phyloP scores from a whole-genome alignment of 208 protist genomes.

The Willaertia magna region DNA sequence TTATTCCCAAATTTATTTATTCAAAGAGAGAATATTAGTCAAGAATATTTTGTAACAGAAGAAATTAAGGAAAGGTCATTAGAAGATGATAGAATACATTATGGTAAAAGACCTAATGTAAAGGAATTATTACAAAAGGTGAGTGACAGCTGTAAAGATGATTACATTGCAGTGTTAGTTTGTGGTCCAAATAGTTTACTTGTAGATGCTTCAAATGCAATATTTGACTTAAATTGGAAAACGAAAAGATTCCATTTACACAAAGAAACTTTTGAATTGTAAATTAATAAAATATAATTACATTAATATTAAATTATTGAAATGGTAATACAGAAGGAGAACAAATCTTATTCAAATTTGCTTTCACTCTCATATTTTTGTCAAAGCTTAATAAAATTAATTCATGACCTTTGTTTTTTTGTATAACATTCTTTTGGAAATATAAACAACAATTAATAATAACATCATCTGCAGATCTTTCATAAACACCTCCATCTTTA shows the following conservation, averaged over 20 bases:
- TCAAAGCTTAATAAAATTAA: background rate
- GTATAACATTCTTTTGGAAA: background rate
- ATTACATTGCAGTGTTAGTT: background rate
- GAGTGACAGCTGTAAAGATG: too few species aligned
- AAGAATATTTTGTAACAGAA: background rate
- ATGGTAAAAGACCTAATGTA: background rate
- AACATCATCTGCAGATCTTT: background rate
- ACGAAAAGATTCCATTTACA: background rate
- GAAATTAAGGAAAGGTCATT: background rate
- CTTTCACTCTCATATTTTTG: background rate
- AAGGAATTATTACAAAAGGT: background rate
- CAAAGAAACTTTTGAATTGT: constrained; percentile 1
- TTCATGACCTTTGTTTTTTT: background rate
- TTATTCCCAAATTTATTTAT: background rate
- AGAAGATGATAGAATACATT: too few species aligned
- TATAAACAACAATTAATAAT: constrained; percentile 5
- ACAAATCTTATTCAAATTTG: background rate
- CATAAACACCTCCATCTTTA: background rate
- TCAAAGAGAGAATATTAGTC: background rate
- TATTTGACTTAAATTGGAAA: background rate
- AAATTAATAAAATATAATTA: too few species aligned
- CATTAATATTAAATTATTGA: too few species aligned
- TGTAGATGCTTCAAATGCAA: background rate
- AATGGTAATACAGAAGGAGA: background rate
- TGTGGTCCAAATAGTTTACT: background rate